Conservation (phyloP, 345 rosid genomes). For the Adansonia digitata region DNA sequence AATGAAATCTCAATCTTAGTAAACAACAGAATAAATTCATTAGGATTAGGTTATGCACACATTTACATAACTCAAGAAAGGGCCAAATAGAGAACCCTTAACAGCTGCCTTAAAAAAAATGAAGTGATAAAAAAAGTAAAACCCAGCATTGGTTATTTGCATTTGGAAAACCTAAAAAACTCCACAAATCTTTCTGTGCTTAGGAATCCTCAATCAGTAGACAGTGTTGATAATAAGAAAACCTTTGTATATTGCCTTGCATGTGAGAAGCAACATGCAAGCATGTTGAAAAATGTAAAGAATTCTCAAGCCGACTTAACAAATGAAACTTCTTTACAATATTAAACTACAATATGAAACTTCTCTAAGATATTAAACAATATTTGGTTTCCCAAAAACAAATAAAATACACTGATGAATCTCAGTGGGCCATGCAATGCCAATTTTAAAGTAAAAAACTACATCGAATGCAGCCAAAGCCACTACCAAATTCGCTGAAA, state of each 20-base stretch:
- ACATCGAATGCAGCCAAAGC: conserved; percentile 2
- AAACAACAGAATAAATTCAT: no score
- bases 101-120: neutral
- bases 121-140: neutral
- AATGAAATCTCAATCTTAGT: no score
- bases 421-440: conserved; percentile 8
- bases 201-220: neutral
- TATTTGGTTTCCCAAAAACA: neutral
- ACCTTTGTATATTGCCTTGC: conserved; percentile 14
- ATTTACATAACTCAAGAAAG: neutral
- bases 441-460: neutral
- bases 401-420: neutral
- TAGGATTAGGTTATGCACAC: neutral
- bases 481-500: neutral
- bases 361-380: neutral
- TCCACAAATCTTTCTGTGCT: neutral
- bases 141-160: neutral
- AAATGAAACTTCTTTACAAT: conserved; percentile 10
- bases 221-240: neutral
- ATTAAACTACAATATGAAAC: no score
- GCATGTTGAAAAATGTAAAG: neutral
- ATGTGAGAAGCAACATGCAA: conserved; percentile 30
- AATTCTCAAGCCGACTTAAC: conserved; percentile 12
- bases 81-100: conserved; percentile 13
- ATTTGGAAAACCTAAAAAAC: neutral